Evolutionary conservation across 805 yeast species (phyloP), one percentile per base, ranked within the genome.

Genomic region (Clavispora fructus): DNA sequence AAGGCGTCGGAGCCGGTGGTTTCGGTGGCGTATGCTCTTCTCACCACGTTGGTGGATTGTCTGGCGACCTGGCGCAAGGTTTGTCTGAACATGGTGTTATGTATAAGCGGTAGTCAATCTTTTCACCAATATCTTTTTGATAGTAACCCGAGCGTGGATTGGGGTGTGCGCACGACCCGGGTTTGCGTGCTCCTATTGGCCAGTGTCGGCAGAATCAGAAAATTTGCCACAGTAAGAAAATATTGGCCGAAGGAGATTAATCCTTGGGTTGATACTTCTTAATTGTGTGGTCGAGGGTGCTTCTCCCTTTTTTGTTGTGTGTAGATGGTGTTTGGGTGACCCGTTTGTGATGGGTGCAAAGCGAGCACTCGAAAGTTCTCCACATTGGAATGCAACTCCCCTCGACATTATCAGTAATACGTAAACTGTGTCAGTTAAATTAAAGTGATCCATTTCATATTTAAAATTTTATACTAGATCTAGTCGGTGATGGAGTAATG

Each of bases 1-100:
- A 94, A 79, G 57, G 83, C 82, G 64, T 85, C 94, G 48, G 74
- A 63, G 33, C 60, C 56, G 52, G 85, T 68, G 45, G 79, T 56
- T 55, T 86, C 95, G 59, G 92, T 95, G 60, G 99, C 99, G 69
- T 91, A 92, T 51, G 85, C 76, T 82, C 97, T 85, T 71, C 79
- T 83, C 58, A 79, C 80, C 50, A 77, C 75, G 52, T 65, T 56
- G 65, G 79, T 71, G 57, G 81, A 71, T 59, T 74, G 78, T 73
- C 79, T 78, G 56, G 83, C 72, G 59, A 75, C 75, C 63, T 78
- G 73, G 73, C 84, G 82, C 57, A 79, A 63, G 52, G 83, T 69
- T 68, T 78, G 80, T 78, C 83, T 79, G 67, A 80, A 80, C 85
- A 80, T 80, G 45, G 43, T 66, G 54, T 29, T 42, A 33, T 31